Base-by-base conservation (phyloP, 78 protist genomes). In the Tieghemostelium lacteum region DNA sequence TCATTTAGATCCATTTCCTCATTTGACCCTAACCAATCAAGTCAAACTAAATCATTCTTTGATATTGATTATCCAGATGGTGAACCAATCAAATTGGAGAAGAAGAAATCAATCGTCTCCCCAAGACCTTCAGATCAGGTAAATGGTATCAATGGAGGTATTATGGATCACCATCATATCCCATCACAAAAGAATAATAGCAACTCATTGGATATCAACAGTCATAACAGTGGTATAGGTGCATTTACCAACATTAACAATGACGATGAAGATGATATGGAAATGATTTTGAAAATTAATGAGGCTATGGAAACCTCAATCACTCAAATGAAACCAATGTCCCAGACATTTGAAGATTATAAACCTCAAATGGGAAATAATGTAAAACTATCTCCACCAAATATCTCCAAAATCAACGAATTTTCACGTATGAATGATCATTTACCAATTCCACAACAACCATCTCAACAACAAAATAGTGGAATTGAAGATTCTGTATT, bases 21-120 rank as follows among this genome's bases (percentile, higher is more conserved):
- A 19, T 57, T 29, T 39, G 42, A 69, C 12, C n/a, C n/a, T n/a
- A n/a, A n/a, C n/a, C 75, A 74, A 17, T 57, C 88, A 1, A 33
- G 24, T 29, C 28, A 34, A 12, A 55, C 17, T 1, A 29, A 40
- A 8, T 42, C 75, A 42, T 69, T 83, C 63, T 83, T 83, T 50
- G 91, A 83, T 69, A 55, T 63, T 63, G 91, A 83, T 52, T 83
- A 83, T 26, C 91, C 91, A 42, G 45, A 36, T 22, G 91, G 91
- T 58, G 91, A 83, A 26, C 75, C 55, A 26, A 83, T 83, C n/a
- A 83, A 83, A 45, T 64, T 83, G 33, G 91, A 83, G 60, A 83
- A 83, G 63, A 83, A 73, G 37, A 83, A 69, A 70, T 54, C 75
- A n/a, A n/a, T n/a, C n/a, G 50, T 64, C 28, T 83, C 91, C 3